Evolutionary conservation across 1,139 yeast species (phyloP), one percentile per base, ranked within the genome.

Genomic region (Schwanniomyces etchellsii): DNA sequence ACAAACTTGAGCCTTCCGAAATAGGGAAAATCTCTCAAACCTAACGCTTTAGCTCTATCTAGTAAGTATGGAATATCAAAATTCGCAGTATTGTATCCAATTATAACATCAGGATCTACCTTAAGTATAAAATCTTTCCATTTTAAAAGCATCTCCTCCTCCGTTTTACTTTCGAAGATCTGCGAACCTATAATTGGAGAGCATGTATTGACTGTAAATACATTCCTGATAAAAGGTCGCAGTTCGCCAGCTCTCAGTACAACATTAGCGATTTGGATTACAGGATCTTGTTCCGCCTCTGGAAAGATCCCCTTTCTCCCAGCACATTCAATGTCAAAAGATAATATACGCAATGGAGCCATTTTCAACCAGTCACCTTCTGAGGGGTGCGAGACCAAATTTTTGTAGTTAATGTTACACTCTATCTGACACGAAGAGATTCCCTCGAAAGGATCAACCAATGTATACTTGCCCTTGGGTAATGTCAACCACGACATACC

Each of bases 401-500:
- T 81, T 24, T 59, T 60, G 48, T 78, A 88, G 47, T 81, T 67
- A 11, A 91, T 73, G 3, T 66, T 55, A 28, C 91, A 78, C 58
- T 91, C 98, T 24, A 88, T 56, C 53, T 93, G 99, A 54, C 96
- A 85, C 0, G 81, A 74, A 0, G 96, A 84, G 3, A 78, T 68
- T 38, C 60, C 64, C 12, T 52, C 39, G 6, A 50, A 34, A 1
- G 47, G 40, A 1, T 51, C 45, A 5, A 76, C 66, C 35, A 80
- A 35, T 1, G 49, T 44, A 52, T 88, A 93, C 43, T 74, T 81
- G 0, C 78, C 77, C 34, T 70, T 74, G 1, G 97, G 97, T 15
- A 91, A 66, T 0, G 96, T 84, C 26, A 93, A 69, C 99, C 99
- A 93, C 16, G 95, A 83, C 98, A 93, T 91, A 28, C 99, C 99